Evolutionary conservation across 495 filamentous ascomycete genomes (phyloP), one percentile per base, ranked within the genome.

Genomic region (Haplographium delicatum): DNA sequence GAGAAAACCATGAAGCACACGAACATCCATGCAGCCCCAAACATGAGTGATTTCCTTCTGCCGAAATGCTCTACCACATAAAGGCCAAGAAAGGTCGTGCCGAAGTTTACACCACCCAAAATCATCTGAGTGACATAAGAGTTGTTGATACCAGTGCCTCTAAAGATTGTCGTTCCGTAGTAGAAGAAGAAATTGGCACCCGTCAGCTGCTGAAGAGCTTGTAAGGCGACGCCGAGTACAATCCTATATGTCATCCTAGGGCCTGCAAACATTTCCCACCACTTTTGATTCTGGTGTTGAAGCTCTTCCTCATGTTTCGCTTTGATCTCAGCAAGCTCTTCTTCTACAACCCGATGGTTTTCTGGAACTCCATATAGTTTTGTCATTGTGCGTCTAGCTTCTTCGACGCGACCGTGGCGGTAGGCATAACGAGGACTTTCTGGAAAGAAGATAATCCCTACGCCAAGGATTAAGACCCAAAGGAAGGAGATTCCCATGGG

Each of bases 401-500:
- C 78, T 6, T 85, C 84, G 38, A 73, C 62, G 33, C 76, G 78
- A 37, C 85, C 84, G 35, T 73, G 65, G 34, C 81, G 75, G 68
- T 83, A 87, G 47, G 81, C 78, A 59, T 69, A 84, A 53, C 83
- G 81, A 25, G 85, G 85, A 24, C 78, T 82, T 65, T 88, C 85
- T 50, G 85, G 84, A 19, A 89, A 75, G 67, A 85, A 79, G 16
- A 86, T 71, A 40, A 85, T 82, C 15, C 88, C 87, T 25, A 78
- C 54, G 47, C 79, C 84, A 26, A 94, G 81, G 50, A 89, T 76
- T 33, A 87, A 62, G 27, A 86, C 82, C 78, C 84, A 90, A 51
- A 85, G 73, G 59, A 89, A 88, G 15, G 83, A 79, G 33, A 93
- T 71, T 22, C 85, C 89, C 76, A 86, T 89, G 49, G 86, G 81